Percentiles rank a stretch among this genome's conserved stretches.
Conservation (phyloP, 495 filamentous ascomycete genomes). For the Polyplosphaeria fusca region DNA sequence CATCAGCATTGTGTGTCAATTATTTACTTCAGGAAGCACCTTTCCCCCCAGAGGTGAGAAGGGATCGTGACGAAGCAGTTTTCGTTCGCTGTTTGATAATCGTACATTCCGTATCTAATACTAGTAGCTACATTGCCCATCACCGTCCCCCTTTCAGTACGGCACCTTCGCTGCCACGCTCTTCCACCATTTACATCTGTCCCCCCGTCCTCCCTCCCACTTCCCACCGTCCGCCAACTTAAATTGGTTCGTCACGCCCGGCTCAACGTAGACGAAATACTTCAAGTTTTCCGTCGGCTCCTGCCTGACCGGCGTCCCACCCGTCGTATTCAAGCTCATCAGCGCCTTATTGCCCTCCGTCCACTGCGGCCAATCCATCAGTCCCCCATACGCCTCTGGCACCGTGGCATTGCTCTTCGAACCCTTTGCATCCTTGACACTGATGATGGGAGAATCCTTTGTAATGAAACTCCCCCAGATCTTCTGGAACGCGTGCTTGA, state of each 20-base stretch:
- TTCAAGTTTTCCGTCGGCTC: slow-evolving; percentile 16
- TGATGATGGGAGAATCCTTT: slow-evolving; percentile 16
- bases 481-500: slow-evolving; percentile 30
- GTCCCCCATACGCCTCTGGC: slow-evolving; percentile 9
- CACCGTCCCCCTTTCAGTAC: slow-evolving; percentile 15
- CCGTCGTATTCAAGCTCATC: slow-evolving; percentile 29
- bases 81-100: too few species aligned
- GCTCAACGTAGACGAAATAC: slow-evolving; percentile 25
- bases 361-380: slow-evolving; percentile 30
- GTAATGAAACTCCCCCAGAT: slow-evolving; percentile 35
- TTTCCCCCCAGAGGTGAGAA: too few species aligned
- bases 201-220: slow-evolving; percentile 32
- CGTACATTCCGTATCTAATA: too few species aligned
- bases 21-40: too few species aligned
- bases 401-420: slow-evolving; percentile 22
- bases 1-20: too few species aligned
- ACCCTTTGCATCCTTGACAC: slow-evolving; percentile 19
- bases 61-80: too few species aligned
- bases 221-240: slow-evolving; percentile 23
- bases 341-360: background rate
- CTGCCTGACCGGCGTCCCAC: slow-evolving; percentile 6
- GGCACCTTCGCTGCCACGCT: slow-evolving; percentile 23
- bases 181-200: slow-evolving; percentile 31
- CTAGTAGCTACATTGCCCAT: too few species aligned
- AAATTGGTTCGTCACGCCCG: slow-evolving; percentile 29